Base-by-base conservation (phyloP, 1,284 basidiomycete genomes). In the Pholiota adiposa region DNA sequence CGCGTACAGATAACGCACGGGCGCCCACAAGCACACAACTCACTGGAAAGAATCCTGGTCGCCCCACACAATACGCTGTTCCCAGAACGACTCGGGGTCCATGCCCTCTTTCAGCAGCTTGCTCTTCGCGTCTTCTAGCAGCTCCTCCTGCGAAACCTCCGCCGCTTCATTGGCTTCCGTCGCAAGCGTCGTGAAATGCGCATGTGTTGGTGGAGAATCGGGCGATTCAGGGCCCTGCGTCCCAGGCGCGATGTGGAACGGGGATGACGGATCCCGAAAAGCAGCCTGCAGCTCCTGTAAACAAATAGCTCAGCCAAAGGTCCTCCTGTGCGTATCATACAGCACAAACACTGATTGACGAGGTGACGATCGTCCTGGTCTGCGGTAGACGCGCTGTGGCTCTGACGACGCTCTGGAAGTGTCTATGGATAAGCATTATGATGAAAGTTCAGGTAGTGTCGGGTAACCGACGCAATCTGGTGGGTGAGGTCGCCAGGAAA, bases 41-140 rank as follows among this genome's bases (percentile, higher is more conserved):
- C 68, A 89, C 89, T 86, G 85, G 69, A 92, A 90, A 0, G 89
- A 76, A 68, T 92, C 90, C 40, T 88, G 84, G 66, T 92, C 86
- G 51, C 90, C 90, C 90, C 90, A 92, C 0, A 82, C 84, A 12
- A 92, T 81, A 18, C 73, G 76, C 70, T 92, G 89, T 68, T 89
- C 87, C 85, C 85, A 90, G 61, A 91, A 85, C 18, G 86, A 88
- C 36, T 69, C 64, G 4, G 82, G 77, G 66, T 90, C 86, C 60
- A 83, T 86, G 0, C 88, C 87, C 7, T 79, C 74, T 25, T 76
- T 76, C 0, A 71, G 65, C 19, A 90, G 68, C 62, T 77, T 78
- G 36, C 67, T 65, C 25, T 73, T 74, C 0, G 82, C 87, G 51
- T 79, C 75, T 31, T 75, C 72, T 14, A 73, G 69, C 8, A 56